Evolutionary conservation across 192 early-diverging fungal species (phyloP), one percentile per base, ranked within the genome.

Genomic region (Podila epicladia): DNA sequence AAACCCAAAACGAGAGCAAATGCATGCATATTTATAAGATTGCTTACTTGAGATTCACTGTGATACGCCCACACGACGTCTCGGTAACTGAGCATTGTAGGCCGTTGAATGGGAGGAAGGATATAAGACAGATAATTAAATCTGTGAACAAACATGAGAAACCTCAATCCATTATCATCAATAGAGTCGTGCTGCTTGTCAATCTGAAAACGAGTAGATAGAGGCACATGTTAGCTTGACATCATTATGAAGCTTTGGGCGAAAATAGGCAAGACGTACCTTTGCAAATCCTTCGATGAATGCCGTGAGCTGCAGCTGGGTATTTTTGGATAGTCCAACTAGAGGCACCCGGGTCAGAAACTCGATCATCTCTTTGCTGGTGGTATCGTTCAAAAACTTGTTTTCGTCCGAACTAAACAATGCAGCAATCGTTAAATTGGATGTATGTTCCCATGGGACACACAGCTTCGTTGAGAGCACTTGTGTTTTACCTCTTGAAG

Each of bases 131-230:
- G 79, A 68, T 78, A 95, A 62, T 91, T 87, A 85, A 87, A 95
- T 41, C 92, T 85, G 83, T 90, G 74, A 55, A 93, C 71, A 68
- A 88, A 85, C 31, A 95, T 84, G n/a, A 96, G 80, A 76, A 94
- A 98, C 29, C 96, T 85, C 26, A 91, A 82, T 37, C 96, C 97
- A 84, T 94, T 97, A 73, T 94, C 90, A 80, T 98, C 97, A 19
- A 97, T 82, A 5, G 93, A 87, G 6, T 84, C 82, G 64, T 89
- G 86, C 63, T 93, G 90, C 72, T 91, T 85, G 62, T 95, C 90
- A 24, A 95, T 88, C 91, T 92, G 41, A 45, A 67, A 41, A 5
- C 62, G n/a, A 55, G 53, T n/a, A 55, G 9, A 22, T 4, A 24
- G 1, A 19, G 15, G 0, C 38, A 7, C 19, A 45, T 50, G 12